Percentiles rank a stretch among this genome's conserved stretches.
phyloP scores from a whole-genome alignment of 805 yeast species.

The Schizosaccharomyces cryophilus region DNA sequence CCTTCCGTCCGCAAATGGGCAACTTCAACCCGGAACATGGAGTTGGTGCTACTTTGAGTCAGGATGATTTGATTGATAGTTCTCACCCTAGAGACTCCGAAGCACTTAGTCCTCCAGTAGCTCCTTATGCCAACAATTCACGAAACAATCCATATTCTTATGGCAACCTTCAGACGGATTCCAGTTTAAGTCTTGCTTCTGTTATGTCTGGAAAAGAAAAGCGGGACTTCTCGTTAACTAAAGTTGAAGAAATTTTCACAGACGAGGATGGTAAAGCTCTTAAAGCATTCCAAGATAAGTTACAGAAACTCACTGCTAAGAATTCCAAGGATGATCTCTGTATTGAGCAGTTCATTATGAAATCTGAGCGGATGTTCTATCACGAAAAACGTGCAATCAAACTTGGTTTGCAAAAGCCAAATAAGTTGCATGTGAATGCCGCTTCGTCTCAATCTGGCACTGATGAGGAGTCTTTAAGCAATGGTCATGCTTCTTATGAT shows the following conservation, averaged over 20 bases:
- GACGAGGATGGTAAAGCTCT: conserved; percentile 1
- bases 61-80: not conserved
- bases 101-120: not conserved
- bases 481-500: not conserved
- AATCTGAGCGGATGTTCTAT: not conserved
- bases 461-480: not conserved
- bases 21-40: not conserved
- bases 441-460: not conserved
- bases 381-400: not conserved
- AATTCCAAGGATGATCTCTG: conserved; percentile 3
- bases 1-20: conserved; percentile 1
- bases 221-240: not conserved
- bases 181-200: conserved; percentile 2
- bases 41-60: not conserved
- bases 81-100: not conserved
- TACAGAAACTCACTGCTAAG: not conserved
- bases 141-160: not conserved
- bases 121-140: not conserved
- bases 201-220: conserved; percentile 2
- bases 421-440: not conserved
- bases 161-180: not conserved
- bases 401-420: not conserved
- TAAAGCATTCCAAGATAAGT: not conserved
- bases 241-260: not conserved
- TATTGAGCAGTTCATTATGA: not conserved